A percentile compares a stretch with the other conserved stretches of the same genome.
phyloP scores from a whole-genome alignment of 768 basidiomycete species.

The Rhodotorula diobovata region DNA sequence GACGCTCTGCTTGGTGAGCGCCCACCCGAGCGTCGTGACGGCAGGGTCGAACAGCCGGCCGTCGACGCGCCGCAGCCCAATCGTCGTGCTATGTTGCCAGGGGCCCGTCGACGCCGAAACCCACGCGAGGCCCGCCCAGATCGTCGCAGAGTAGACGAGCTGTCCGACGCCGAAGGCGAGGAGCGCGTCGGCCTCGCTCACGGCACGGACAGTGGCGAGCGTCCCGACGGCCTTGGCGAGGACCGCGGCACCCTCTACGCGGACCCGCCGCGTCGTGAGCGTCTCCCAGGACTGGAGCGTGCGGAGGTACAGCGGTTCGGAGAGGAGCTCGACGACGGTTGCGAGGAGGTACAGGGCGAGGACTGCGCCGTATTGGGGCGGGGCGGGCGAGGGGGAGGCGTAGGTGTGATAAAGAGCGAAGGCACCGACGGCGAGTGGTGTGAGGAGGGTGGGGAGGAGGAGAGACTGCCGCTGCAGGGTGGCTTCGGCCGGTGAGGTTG shows the following conservation, averaged over 20 bases:
- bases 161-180: slow-evolving; percentile 85
- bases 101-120: slow-evolving; percentile 44
- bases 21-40: slow-evolving; percentile 56
- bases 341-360: slow-evolving; percentile 68
- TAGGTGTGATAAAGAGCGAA: slow-evolving; percentile 58
- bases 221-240: slow-evolving; percentile 68
- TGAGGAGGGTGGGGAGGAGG: slow-evolving; percentile 52
- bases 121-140: slow-evolving; percentile 2
- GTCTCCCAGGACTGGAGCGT: slow-evolving; percentile 60
- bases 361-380: slow-evolving; percentile 58
- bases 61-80: not conserved
- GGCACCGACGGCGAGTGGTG: slow-evolving; percentile 65
- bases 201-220: slow-evolving; percentile 58
- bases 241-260: slow-evolving; percentile 72
- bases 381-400: slow-evolving; percentile 50
- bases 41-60: slow-evolving; percentile 10
- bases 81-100: not conserved
- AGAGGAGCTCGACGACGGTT: slow-evolving; percentile 68
- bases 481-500: not conserved
- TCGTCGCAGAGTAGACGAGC: slow-evolving; percentile 60
- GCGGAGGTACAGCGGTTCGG: slow-evolving; percentile 76
- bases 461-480: not conserved
- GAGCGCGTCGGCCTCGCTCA: slow-evolving; percentile 55
- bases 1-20: slow-evolving; percentile 81
- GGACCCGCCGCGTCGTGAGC: slow-evolving; percentile 66